These are phyloP conservation scores for Esteya vermicola DNA, from an alignment of 2,329 filamentous ascomycete genomes.

Conservation along the genomic window DNA sequence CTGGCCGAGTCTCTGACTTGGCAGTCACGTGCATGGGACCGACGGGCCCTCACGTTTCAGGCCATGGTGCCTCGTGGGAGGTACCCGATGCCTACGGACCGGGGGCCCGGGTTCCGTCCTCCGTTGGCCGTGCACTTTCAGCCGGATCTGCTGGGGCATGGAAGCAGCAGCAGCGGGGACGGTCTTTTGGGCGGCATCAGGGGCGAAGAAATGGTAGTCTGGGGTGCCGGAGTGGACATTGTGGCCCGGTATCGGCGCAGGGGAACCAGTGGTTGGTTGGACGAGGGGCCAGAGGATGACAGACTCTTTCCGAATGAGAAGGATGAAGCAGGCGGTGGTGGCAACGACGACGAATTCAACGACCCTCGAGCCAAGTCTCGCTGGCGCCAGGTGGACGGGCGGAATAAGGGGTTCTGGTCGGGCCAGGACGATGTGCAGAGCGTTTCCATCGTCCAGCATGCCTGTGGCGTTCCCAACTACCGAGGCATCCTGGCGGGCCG, in stretches of 20 bases:
- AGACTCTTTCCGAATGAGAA: no score
- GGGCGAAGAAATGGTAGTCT: slow-evolving; percentile 32
- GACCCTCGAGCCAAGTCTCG: not conserved
- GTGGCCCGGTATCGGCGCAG: slow-evolving; percentile 23
- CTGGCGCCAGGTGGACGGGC: slow-evolving; percentile 26
- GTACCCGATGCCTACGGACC: slow-evolving; percentile 13
- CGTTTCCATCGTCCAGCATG: slow-evolving; percentile 26
- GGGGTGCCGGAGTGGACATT: slow-evolving; percentile 37
- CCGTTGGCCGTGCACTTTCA: slow-evolving; percentile 30
- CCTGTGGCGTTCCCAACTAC: slow-evolving; percentile 8
- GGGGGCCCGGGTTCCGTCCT: slow-evolving; percentile 20
- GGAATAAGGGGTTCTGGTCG: slow-evolving; percentile 21
- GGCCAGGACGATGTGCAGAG: slow-evolving; percentile 36
- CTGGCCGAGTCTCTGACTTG: slow-evolving; percentile 33
- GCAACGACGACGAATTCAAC: slow-evolving; percentile 1
- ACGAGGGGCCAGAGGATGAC: not conserved
- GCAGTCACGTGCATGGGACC: slow-evolving; percentile 39
- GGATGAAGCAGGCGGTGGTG: not conserved
- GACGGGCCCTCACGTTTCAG: slow-evolving; percentile 26
- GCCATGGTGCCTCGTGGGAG: slow-evolving; percentile 15
- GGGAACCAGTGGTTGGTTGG: slow-evolving; percentile 9
- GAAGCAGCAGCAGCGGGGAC: not conserved
- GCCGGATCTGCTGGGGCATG: slow-evolving; percentile 9
- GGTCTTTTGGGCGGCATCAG: slow-evolving; percentile 4
- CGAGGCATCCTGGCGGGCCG: slow-evolving; percentile 30